A percentile compares a stretch with the other conserved stretches of the same genome.
Conservation (phyloP, 495 filamentous ascomycete species). For the Penicillium salamii region DNA sequence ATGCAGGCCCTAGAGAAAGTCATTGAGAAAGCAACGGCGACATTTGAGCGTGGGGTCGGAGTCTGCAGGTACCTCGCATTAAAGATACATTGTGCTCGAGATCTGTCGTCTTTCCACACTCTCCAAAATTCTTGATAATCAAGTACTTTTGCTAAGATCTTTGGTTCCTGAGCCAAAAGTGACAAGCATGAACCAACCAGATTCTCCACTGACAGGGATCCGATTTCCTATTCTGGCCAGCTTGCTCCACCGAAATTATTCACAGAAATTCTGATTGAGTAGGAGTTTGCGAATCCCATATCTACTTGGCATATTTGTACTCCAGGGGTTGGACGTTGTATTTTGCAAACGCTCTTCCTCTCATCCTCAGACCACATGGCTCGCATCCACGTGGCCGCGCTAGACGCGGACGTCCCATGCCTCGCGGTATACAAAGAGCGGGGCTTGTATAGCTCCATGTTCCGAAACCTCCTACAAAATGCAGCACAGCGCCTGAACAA, state of each 20-base stretch:
- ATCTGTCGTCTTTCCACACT: too few relatives aligned
- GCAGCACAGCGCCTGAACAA: conserved; percentile 31
- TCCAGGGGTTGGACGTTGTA: too few relatives aligned
- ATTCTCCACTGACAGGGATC: conserved; percentile 1
- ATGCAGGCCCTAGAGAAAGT: too few relatives aligned
- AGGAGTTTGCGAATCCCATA: neutral
- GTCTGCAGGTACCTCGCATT: too few relatives aligned
- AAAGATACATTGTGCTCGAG: too few relatives aligned
- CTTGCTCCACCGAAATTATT: neutral
- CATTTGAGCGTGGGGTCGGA: too few relatives aligned
- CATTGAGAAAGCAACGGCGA: too few relatives aligned
- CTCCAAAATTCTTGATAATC: too few relatives aligned
- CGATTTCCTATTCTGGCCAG: neutral
- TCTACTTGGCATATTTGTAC: neutral
- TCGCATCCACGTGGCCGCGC: conserved; percentile 39
- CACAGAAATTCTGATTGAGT: conserved; percentile 2
- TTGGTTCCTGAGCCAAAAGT: neutral
- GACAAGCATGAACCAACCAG: neutral
- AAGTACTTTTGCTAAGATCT: too few relatives aligned
- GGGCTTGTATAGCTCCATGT: conserved; percentile 40
- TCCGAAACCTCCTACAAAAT: conserved; percentile 31
- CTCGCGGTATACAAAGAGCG: conserved; percentile 31
- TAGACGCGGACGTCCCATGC: conserved; percentile 41
- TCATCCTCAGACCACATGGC: conserved; percentile 8
- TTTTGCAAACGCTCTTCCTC: too few relatives aligned